Evolutionary conservation across 129 eudicot species (phyloP).

Genomic region (Flaveria ramosissima): DNA sequence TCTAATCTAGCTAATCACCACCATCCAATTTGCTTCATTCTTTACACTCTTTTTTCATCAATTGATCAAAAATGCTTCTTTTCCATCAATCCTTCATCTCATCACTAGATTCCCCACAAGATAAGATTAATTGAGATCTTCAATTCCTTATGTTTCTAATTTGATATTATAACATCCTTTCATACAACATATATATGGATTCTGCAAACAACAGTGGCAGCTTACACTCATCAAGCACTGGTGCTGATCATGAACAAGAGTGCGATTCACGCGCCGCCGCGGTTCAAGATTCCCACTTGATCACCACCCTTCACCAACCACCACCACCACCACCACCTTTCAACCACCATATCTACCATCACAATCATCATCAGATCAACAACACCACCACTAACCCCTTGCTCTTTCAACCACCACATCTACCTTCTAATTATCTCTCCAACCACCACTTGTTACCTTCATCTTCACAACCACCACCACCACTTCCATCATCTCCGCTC

Average conservation of each 20-base stretch:
- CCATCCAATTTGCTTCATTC: conserved; percentile 21
- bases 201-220: conserved; percentile 48
- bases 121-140: too few species aligned
- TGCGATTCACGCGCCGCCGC: conserved; percentile 15
- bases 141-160: too few species aligned
- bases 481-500: conserved; percentile 20
- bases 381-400: too few species aligned
- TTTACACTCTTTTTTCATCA: conserved; percentile 6
- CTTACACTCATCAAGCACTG: conserved; percentile 67
- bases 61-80: neutral
- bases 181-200: conserved; percentile 44
- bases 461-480: too few species aligned
- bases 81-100: too few species aligned
- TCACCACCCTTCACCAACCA: conserved; percentile 25
- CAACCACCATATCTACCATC: conserved; percentile 33
- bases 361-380: conserved; percentile 33
- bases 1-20: neutral
- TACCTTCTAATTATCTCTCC: conserved; percentile 9
- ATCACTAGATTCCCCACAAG: too few species aligned
- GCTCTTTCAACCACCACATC: conserved; percentile 25
- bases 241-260: conserved; percentile 49
- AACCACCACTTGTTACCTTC: too few species aligned
- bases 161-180: too few species aligned
- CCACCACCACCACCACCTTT: neutral
- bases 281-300: conserved; percentile 33